Evolutionary conservation across 257 asterid genomes (phyloP).

Genomic region (Capsicum pubescens): DNA sequence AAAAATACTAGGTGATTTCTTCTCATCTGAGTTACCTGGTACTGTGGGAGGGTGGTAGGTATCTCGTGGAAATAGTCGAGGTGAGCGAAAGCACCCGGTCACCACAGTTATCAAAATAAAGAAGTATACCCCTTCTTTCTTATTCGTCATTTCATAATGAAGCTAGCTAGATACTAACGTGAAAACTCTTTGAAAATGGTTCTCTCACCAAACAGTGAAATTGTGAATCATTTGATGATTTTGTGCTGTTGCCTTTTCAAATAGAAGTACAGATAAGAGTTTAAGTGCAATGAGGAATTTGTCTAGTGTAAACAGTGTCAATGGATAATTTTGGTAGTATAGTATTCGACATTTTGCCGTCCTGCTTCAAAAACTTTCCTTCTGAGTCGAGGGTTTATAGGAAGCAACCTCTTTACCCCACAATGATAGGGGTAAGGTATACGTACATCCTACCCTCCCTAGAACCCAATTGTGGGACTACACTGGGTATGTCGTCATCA

Average conservation of each 20-base stretch:
- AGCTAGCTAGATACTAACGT: not conserved
- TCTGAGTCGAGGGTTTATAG: not conserved
- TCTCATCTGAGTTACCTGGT: too few species aligned
- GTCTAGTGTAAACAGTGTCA: not conserved
- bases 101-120: too few species aligned
- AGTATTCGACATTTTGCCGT: not conserved
- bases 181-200: not conserved
- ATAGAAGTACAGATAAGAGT: not conserved
- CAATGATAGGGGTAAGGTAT: not conserved
- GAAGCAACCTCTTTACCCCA: not conserved
- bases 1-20: too few species aligned
- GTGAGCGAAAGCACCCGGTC: too few species aligned
- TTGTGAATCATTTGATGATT: not conserved
- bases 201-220: not conserved
- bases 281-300: too few species aligned
- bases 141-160: not conserved
- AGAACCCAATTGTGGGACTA: not conserved
- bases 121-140: conserved; percentile 3
- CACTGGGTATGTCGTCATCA: not conserved
- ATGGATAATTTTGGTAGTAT: not conserved
- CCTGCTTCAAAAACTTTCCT: not conserved
- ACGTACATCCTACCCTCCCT: not conserved
- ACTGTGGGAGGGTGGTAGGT: too few species aligned
- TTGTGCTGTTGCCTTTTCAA: not conserved
- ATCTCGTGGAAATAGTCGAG: too few species aligned